Conservation (phyloP, 441 rosid genomes). For the Eruca vesicaria region DNA sequence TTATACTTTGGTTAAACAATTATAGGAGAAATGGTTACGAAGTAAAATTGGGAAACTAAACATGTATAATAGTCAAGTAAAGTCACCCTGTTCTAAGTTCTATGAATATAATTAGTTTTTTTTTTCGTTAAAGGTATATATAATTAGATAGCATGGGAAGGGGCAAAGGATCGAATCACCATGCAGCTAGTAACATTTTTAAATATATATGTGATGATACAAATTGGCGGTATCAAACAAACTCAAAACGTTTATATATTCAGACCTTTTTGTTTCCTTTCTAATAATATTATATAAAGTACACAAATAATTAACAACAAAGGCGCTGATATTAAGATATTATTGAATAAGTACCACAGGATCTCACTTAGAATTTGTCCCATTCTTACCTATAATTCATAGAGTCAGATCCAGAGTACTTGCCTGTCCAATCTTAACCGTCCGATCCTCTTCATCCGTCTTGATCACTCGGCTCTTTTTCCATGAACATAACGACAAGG, state of each 20-base stretch:
- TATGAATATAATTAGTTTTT: not conserved
- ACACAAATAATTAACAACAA: constrained; percentile 13
- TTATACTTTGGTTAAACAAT: too few species aligned
- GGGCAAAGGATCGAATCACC: constrained; percentile 19
- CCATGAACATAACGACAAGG: constrained; percentile 53
- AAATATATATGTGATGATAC: constrained; percentile 24
- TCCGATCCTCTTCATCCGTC: constrained; percentile 27
- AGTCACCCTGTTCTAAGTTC: not conserved
- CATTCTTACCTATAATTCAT: constrained; percentile 50
- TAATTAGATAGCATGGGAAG: constrained; percentile 1
- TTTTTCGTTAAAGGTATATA: not conserved
- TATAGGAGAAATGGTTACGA: too few species aligned
- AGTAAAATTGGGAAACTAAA: too few species aligned
- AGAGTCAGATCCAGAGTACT: constrained; percentile 98
- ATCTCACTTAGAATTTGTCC: constrained; percentile 87
- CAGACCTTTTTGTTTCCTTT: constrained; percentile 27
- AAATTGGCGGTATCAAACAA: constrained; percentile 34
- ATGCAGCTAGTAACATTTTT: constrained; percentile 19
- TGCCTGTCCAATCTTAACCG: constrained; percentile 45
- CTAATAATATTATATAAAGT: constrained; percentile 19
- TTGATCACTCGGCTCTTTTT: constrained; percentile 46
- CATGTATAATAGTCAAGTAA: not conserved
- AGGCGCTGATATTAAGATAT: constrained; percentile 26
- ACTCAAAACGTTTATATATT: constrained; percentile 30
- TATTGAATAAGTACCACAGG: constrained; percentile 72